Conservation (phyloP, 2,329 filamentous ascomycete species). For the Alternaria rosae region DNA sequence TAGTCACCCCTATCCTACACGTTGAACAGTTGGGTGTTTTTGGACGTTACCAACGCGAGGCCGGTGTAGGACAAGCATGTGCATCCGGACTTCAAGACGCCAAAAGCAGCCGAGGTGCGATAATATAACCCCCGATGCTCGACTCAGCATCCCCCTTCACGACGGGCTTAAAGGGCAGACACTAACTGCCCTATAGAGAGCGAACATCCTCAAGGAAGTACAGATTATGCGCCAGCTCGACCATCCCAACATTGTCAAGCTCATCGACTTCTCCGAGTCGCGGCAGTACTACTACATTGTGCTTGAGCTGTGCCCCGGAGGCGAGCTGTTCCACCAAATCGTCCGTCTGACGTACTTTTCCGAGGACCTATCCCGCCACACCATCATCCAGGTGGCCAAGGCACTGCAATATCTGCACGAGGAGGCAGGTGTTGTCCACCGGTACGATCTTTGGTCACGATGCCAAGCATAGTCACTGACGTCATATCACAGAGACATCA, state of each 20-base stretch:
- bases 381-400: constrained; percentile 94
- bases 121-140: constrained; percentile 36
- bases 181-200: constrained; percentile 70
- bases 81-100: constrained; percentile 92
- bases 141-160: constrained; percentile 35
- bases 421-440: constrained; percentile 93
- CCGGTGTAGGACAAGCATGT: constrained; percentile 81
- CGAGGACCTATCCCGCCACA: constrained; percentile 91
- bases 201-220: constrained; percentile 97
- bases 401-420: constrained; percentile 94
- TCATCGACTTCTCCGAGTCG: constrained; percentile 93
- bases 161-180: constrained; percentile 33
- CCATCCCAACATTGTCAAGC: constrained; percentile 93
- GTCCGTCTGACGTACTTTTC: constrained; percentile 98
- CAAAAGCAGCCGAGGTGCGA: constrained; percentile 97
- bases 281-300: constrained; percentile 97
- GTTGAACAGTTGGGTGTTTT: constrained; percentile 29
- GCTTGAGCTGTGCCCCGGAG: constrained; percentile 90
- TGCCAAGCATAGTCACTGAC: constrained; percentile 42
- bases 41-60: constrained; percentile 59
- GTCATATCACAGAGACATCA: constrained; percentile 78
- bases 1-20: constrained; percentile 42
- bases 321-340: constrained; percentile 98
- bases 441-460: constrained; percentile 65
- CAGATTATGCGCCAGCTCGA: constrained; percentile 98